Evolutionary conservation across 768 basidiomycete species (phyloP).

Genomic region (Scleroderma citrinum): DNA sequence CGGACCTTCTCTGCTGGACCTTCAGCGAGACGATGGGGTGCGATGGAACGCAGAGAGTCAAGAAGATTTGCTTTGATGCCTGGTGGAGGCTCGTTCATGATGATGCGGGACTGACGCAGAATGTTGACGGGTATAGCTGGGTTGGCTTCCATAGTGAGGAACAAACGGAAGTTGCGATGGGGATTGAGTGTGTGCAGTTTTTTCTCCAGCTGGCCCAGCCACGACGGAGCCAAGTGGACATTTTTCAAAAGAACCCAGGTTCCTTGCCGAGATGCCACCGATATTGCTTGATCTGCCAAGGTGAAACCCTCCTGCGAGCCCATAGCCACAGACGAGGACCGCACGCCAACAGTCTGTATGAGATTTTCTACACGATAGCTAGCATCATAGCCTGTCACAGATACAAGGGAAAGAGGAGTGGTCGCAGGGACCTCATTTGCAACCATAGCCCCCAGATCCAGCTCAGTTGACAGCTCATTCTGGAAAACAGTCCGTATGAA

Average conservation of each 20-base stretch:
- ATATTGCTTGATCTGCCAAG: constrained; percentile 94
- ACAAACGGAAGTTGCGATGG: constrained; percentile 88
- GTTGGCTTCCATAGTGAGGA: constrained; percentile 97
- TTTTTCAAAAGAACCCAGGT: constrained; percentile 98
- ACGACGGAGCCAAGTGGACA: constrained; percentile 90
- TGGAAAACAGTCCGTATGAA: constrained; percentile 78
- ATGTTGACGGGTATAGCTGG: constrained; percentile 95
- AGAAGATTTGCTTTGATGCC: constrained; percentile 95
- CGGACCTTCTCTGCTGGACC: constrained; percentile 93
- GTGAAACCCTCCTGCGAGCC: constrained; percentile 97
- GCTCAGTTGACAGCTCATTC: constrained; percentile 72
- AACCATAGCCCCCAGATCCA: constrained; percentile 76
- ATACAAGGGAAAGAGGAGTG: constrained; percentile 85
- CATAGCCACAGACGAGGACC: constrained; percentile 92
- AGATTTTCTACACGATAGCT: constrained; percentile 92
- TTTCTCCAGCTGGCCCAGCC: constrained; percentile 96
- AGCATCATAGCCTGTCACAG: constrained; percentile 97
- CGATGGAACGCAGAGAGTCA: constrained; percentile 77
- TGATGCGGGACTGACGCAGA: constrained; percentile 87
- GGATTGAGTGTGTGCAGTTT: constrained; percentile 89
- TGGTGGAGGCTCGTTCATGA: constrained; percentile 99
- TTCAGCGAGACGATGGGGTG: constrained; percentile 63
- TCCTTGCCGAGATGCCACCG: constrained; percentile 85
- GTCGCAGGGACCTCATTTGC: constrained; percentile 69
- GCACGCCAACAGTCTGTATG: constrained; percentile 66